Percentiles rank a stretch among this genome's conserved stretches.
Evolutionary conservation across 1,284 basidiomycete species (phyloP).

Genomic region (Phaffia rhodozyma): DNA sequence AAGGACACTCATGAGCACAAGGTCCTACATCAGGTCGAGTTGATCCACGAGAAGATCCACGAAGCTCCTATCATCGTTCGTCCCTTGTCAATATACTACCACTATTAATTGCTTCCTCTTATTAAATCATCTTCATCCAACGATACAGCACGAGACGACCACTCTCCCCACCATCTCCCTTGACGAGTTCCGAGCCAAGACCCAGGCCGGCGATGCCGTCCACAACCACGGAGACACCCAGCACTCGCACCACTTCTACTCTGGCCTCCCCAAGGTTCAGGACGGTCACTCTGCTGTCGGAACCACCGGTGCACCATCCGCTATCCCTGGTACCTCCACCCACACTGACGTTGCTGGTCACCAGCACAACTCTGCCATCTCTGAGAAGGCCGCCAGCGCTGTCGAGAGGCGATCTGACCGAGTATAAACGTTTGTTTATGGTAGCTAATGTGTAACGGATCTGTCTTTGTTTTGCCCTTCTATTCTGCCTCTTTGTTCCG

Average conservation of each 20-base stretch:
- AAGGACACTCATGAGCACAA: background rate
- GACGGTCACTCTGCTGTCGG: slow-evolving; percentile 15
- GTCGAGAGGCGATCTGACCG: too few species aligned
- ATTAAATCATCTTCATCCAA: slow-evolving; percentile 27
- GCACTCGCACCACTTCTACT: slow-evolving; percentile 33
- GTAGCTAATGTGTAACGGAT: too few species aligned
- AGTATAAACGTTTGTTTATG: too few species aligned
- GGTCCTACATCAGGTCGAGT: background rate
- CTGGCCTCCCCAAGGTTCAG: slow-evolving; percentile 29
- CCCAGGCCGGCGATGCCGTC: slow-evolving; percentile 21
- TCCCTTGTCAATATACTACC: slow-evolving; percentile 3
- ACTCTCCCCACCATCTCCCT: background rate
- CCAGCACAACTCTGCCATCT: slow-evolving; percentile 2
- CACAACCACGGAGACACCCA: slow-evolving; percentile 25
- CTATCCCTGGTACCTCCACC: background rate
- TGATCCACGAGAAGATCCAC: background rate
- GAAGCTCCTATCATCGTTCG: background rate
- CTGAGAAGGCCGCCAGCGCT: background rate
- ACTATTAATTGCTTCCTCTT: slow-evolving; percentile 14
- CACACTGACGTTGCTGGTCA: slow-evolving; percentile 1
- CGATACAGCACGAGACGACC: slow-evolving; percentile 20
- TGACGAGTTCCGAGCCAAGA: slow-evolving; percentile 20
- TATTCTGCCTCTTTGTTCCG: too few species aligned
- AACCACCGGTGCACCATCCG: slow-evolving; percentile 4
- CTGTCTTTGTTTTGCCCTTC: too few species aligned